These are phyloP conservation scores for Flaveria linearis DNA, from an alignment of 129 eudicot genomes.

Conservation along the genomic window DNA sequence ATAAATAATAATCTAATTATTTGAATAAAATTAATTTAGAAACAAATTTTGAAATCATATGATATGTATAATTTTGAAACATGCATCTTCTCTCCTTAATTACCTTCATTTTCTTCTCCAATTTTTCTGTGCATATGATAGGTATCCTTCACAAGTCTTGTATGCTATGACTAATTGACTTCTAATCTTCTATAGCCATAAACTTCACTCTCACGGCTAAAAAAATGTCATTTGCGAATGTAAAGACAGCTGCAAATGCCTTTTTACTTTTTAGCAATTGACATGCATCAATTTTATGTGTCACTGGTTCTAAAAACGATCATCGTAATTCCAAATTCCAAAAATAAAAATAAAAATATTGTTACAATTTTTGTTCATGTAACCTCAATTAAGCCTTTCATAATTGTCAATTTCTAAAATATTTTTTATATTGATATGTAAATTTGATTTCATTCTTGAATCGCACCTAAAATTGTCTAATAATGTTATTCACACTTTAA, in stretches of 20 bases:
- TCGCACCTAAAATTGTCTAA: too few relatives aligned
- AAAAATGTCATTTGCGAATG: too few relatives aligned
- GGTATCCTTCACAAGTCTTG: neutral
- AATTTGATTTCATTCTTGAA: too few relatives aligned
- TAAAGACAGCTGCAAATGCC: too few relatives aligned
- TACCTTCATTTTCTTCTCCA: neutral
- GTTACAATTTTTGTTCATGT: neutral
- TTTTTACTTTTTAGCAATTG: neutral
- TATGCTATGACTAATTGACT: neutral
- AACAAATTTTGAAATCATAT: too few relatives aligned
- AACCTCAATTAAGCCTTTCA: too few relatives aligned
- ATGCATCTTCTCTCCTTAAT: neutral
- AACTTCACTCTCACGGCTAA: neutral
- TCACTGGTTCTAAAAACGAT: neutral
- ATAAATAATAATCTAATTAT: neutral
- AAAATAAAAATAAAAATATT: neutral
- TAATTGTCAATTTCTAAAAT: too few relatives aligned
- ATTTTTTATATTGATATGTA: too few relatives aligned
- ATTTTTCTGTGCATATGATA: neutral
- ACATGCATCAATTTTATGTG: neutral
- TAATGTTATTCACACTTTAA: too few relatives aligned
- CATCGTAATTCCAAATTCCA: neutral
- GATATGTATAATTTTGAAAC: neutral
- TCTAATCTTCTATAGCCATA: constrained; percentile 11
- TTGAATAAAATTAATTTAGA: neutral